Evolutionary conservation across 345 rosid species (phyloP), one percentile per base, ranked within the genome.

Genomic region (Camelina sativa): DNA sequence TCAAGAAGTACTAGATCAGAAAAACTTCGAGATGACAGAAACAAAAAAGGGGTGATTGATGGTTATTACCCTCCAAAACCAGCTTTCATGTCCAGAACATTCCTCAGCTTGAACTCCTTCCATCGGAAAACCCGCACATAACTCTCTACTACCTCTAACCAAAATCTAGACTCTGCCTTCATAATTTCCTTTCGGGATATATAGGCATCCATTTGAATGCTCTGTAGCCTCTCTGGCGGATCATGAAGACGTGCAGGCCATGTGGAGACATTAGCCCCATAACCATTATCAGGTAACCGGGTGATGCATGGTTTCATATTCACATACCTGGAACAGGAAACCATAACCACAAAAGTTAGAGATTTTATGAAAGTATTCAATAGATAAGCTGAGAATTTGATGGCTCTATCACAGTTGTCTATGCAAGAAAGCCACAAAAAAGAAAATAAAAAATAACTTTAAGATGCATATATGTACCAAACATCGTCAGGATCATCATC

Each of bases 71-170:
- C 94, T 82, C 94, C 89, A 47, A 83, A 82, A 69, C 88, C 88
- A 79, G 91, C 90, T 78, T 75, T 87, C 91, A 87, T 87, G 80
- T 87, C 94, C 66, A 87, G 65, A 60, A 85, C 91, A 71, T 89
- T 87, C 61, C 84, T 80, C 1, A 84, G 72, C 51, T 84, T 82
- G 68, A 80, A 65, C 58, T 79, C 79, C 41, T 84, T 87, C 94
- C 91, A 89, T 13, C 65, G 85, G 55, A 80, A 85, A 67, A 73
- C 88, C 13, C 81, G 65, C 2, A 89, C 71, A 16, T 82, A 89
- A 60, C 91, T 77, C 30, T 73, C 83, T 64, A 89, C 81, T 46
- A 82, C 74, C 13, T 84, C 85, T 13, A 80, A 65, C 91, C 91
- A 89, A 71, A 84, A 89, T 47, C 71, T 85, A 12, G 87, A 84